Evolutionary conservation across 768 basidiomycete species (phyloP), one percentile per base, ranked within the genome.

Genomic region (Clitopilus hobsonii): DNA sequence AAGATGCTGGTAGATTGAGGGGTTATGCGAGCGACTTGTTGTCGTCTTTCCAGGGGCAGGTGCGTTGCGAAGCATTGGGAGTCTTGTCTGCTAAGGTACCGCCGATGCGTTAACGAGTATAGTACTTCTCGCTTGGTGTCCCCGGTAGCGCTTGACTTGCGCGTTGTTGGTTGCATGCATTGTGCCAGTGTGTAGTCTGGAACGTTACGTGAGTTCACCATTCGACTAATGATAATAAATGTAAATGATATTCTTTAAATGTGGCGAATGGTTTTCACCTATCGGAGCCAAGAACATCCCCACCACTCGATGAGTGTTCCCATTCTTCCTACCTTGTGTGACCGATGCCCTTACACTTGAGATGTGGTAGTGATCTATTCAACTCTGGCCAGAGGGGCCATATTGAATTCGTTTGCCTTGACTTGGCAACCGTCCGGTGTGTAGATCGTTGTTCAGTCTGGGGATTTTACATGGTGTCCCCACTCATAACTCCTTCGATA

Each of bases 1-100:
- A 83, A 81, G 67, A 83, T 90, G 83, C 77, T 89, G 73, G 86
- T 92, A 64, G 89, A 91, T 69, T 86, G 71, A 73, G 55, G 51
- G 52, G 55, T 56, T 55, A 51, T 59, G 53, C 57, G 58, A 63
- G 65, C 62, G 58, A 69, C 66, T 66, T 36, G 13, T 11, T 36
- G 32, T 36, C 58, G 67, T 71, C 66, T 58, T 60, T 53, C 18
- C 62, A 70, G 71, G 74, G 74, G 77, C 78, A 83, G 82, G 82
- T 84, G 80, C 82, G 82, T 84, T 79, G 71, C 65, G 73, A 75
- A 78, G 81, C 71, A 74, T 74, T 75, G 71, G 73, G 63, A 63
- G 65, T 67, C 61, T 64, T 69, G 54, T 61, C 67, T 68, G 70
- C 75, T 80, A 67, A 80, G 78, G 69, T 72, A 69, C 70, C 73